Conservation (phyloP, 306 rosid species). For the Acacia confusa region DNA sequence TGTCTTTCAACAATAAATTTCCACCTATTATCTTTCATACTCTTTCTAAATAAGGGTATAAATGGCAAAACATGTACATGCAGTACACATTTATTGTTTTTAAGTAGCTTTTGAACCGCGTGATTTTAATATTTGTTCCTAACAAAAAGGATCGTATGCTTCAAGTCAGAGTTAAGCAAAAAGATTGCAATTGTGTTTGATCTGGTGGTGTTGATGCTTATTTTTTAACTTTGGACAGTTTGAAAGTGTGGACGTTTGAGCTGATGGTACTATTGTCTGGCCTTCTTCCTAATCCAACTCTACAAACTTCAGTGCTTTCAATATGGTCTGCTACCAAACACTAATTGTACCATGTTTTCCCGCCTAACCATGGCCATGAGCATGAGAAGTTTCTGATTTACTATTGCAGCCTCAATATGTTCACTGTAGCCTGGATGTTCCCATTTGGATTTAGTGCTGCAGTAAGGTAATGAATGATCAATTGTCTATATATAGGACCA, state of each 20-base stretch:
- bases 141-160: not conserved
- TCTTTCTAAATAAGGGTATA: no score
- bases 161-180: not conserved
- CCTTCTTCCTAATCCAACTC: constrained; percentile 58
- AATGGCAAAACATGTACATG: no score
- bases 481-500: no score
- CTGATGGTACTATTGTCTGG: constrained; percentile 53
- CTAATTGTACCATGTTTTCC: not conserved
- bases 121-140: no score
- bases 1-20: no score
- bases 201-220: constrained; percentile 26
- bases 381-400: not conserved
- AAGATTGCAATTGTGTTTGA: not conserved
- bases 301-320: constrained; percentile 51
- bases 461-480: not conserved
- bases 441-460: constrained; percentile 45
- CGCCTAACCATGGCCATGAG: not conserved
- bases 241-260: constrained; percentile 59
- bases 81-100: no score
- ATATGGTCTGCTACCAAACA: not conserved
- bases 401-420: constrained; percentile 48
- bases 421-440: constrained; percentile 50
- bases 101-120: no score
- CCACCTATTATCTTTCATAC: no score
- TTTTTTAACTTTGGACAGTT: constrained; percentile 35